A percentile compares a stretch with the other conserved stretches of the same genome.
These are phyloP conservation scores for Talaromyces sp. DNA, from an alignment of 2,329 filamentous ascomycete species.

Conservation along the genomic window DNA sequence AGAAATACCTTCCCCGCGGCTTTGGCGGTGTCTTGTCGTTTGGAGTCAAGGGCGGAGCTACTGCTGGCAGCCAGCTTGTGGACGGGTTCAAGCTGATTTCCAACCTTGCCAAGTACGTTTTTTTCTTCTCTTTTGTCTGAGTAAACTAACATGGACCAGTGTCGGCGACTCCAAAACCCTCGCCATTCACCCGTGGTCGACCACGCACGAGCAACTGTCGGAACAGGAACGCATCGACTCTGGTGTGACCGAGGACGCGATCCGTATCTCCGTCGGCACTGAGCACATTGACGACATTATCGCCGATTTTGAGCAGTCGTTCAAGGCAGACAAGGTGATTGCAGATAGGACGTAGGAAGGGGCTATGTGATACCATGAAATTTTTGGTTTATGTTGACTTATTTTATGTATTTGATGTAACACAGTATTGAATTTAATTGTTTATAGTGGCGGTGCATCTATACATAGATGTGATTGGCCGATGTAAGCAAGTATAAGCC, in stretches of 20 bases:
- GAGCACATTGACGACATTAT: slow-evolving; percentile 98
- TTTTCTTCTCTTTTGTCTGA: not conserved
- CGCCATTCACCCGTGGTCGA: slow-evolving; percentile 92
- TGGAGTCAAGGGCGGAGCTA: slow-evolving; percentile 81
- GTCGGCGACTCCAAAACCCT: slow-evolving; percentile 94
- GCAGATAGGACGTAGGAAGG: slow-evolving; percentile 2
- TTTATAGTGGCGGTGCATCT: not conserved
- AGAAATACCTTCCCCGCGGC: slow-evolving; percentile 79
- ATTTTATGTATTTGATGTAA: not conserved
- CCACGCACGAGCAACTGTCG: slow-evolving; percentile 86
- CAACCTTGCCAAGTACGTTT: slow-evolving; percentile 74
- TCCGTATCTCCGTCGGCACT: slow-evolving; percentile 90
- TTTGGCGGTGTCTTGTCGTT: slow-evolving; percentile 90
- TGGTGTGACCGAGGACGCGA: slow-evolving; percentile 82
- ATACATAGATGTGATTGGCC: not conserved
- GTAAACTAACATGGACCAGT: slow-evolving; percentile 23
- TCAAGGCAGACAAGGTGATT: slow-evolving; percentile 46
- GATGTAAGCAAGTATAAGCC: not conserved
- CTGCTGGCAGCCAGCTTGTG: slow-evolving; percentile 80
- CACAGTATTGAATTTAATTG: not conserved
- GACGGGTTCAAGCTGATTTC: slow-evolving; percentile 94
- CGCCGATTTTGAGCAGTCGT: slow-evolving; percentile 88
- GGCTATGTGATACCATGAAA: not conserved
- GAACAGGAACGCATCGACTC: slow-evolving; percentile 75
- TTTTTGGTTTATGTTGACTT: not conserved